A percentile compares a stretch with the other conserved stretches of the same genome.
Conservation (phyloP, 768 basidiomycete species). For the Mrakia hoshinonis region DNA sequence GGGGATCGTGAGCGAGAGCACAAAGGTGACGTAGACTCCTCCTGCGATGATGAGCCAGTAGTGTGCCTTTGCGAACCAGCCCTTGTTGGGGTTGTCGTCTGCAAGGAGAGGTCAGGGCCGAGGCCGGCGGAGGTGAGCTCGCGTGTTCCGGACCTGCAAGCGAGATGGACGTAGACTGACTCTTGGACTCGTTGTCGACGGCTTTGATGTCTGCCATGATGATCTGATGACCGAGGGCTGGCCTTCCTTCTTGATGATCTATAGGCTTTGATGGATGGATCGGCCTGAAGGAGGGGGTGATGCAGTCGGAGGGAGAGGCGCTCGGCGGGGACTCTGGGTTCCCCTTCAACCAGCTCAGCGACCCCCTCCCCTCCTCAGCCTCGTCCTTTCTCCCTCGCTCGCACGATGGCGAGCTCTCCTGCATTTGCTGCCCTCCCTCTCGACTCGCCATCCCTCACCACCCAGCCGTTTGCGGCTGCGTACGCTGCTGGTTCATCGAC, state of each 20-base stretch:
- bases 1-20: slow-evolving; percentile 55
- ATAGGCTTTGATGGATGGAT: no score
- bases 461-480: not conserved
- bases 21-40: slow-evolving; percentile 49
- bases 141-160: not conserved
- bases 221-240: no score
- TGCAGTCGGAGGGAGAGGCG: no score
- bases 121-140: slow-evolving; percentile 3
- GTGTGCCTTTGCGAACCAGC: slow-evolving; percentile 36
- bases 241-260: no score
- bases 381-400: not conserved
- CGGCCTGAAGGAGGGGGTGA: no score
- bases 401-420: not conserved
- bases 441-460: not conserved
- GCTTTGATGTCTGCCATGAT: not conserved
- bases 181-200: not conserved
- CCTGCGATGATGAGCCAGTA: slow-evolving; percentile 45
- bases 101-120: not conserved
- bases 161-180: not conserved
- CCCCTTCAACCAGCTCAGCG: no score
- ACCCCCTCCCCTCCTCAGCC: not conserved
- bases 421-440: slow-evolving; percentile 1
- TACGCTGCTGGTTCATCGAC: not conserved
- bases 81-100: not conserved
- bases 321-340: no score